Evolutionary conservation across 1,284 basidiomycete species (phyloP).

Genomic region (Puccinia coronata): DNA sequence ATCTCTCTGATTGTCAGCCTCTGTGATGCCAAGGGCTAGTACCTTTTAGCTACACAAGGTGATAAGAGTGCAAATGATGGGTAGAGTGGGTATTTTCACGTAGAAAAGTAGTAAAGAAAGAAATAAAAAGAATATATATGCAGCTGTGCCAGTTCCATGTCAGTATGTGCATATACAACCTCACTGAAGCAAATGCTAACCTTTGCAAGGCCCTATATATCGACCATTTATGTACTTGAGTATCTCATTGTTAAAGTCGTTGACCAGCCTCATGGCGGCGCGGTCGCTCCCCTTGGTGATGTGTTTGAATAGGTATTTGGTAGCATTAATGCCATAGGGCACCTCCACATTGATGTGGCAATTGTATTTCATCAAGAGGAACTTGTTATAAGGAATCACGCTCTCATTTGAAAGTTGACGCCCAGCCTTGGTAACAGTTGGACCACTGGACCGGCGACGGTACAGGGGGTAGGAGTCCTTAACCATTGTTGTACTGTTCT

Average conservation of each 20-base stretch:
- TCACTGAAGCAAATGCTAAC: not conserved
- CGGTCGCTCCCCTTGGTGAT: not conserved
- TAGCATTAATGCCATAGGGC: not conserved
- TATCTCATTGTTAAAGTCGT: slow-evolving; percentile 15
- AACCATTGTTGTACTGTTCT: not conserved
- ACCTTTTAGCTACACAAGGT: too few relatives aligned
- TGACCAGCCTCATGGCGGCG: not conserved
- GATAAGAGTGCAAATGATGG: too few relatives aligned
- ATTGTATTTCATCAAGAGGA: not conserved
- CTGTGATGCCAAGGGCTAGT: too few relatives aligned
- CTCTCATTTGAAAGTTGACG: not conserved
- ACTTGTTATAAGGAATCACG: slow-evolving; percentile 29
- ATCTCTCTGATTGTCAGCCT: too few relatives aligned
- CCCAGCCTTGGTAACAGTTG: not conserved
- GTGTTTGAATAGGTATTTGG: slow-evolving; percentile 30
- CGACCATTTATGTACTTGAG: not conserved
- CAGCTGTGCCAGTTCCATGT: too few relatives aligned
- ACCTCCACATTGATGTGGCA: slow-evolving; percentile 40
- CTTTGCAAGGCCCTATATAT: not conserved
- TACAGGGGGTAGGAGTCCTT: not conserved
- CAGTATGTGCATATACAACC: not conserved
- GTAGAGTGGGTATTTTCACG: too few relatives aligned
- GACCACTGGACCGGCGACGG: not conserved
- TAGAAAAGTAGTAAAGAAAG: too few relatives aligned
- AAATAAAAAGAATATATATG: too few relatives aligned